Conservation (phyloP, 73 alveolate genomes). For the Blepharisma japonicum region DNA sequence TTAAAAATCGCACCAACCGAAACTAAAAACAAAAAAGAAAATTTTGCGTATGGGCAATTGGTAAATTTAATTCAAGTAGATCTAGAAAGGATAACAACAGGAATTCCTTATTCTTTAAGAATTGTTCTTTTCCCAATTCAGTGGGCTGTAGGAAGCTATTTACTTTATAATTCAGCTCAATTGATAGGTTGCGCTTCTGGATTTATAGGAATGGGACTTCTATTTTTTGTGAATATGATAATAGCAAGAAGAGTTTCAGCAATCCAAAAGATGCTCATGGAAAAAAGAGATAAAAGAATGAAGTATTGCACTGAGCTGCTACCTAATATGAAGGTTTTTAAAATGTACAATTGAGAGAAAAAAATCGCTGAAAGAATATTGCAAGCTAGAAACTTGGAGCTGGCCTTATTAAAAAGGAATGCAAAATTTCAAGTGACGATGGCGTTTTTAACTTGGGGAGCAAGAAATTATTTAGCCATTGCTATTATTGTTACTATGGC, state of each 20-base stretch:
- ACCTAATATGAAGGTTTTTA: slow-evolving; percentile 77
- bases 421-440: slow-evolving; percentile 37
- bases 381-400: slow-evolving; percentile 59
- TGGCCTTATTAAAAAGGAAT: slow-evolving; percentile 38
- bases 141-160: not conserved
- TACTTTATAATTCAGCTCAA: not conserved
- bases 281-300: slow-evolving; percentile 77
- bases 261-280: slow-evolving; percentile 59
- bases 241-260: slow-evolving; percentile 31
- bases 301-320: slow-evolving; percentile 74
- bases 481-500: slow-evolving; percentile 55
- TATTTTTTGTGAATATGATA: slow-evolving; percentile 26
- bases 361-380: slow-evolving; percentile 54
- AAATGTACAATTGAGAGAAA: slow-evolving; percentile 80
- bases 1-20: not conserved
- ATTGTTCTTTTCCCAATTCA: not conserved
- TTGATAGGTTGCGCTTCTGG: slow-evolving; percentile 17
- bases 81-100: not conserved
- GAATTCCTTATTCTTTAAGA: not conserved
- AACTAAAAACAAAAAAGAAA: slow-evolving; percentile 35
- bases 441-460: slow-evolving; percentile 59
- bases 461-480: slow-evolving; percentile 52
- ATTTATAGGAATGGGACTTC: slow-evolving; percentile 9
- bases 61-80: slow-evolving; percentile 73
- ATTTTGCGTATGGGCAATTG: slow-evolving; percentile 64